Evolutionary conservation across 306 rosid species (phyloP), one percentile per base, ranked within the genome.

Genomic region (Malus sylvestris): DNA sequence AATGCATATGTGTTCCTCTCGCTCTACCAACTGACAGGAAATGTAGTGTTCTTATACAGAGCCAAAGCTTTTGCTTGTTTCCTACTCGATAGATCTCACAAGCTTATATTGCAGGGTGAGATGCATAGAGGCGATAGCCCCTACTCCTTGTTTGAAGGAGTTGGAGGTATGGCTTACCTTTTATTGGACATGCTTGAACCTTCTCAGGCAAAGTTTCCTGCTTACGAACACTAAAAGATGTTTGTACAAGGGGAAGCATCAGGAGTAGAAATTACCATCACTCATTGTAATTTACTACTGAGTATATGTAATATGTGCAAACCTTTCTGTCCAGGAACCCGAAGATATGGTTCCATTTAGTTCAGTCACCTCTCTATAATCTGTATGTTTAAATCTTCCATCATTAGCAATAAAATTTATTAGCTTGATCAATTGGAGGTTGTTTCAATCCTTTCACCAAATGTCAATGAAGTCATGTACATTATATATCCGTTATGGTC

Each of bases 1-100:
- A 90, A 88, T 79, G 87, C 93, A 8, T 87, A 85, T 33, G 84
- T 88, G 33, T 87, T 88, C 78, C 84, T 90, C 58, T 83, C 91
- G 22, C 89, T 90, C 72, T 88, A 86, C 82, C 96, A 84, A 73
- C 86, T 78, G 66, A 90, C 91, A 0, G 85, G 90, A 72, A 72
- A 87, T 66, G 72, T 18, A 3, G 78, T 68, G 78, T 81, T 73
- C 81, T 74, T 90, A 44, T 88, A 87, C 83, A 85, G 76, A 74
- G 93, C 93, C 62, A 90, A 88, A 79, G 93, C 93, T 66, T 90
- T 90, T 84, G 81, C 89, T 67, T 85, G 90, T 73, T 90, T 88
- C 79, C 75, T 86, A 68, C 90, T 90, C 67, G 88, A 88, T 61
- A 78, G 86, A 82, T 91, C 90, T 65, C 90, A 76, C 80, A 83